Evolutionary conservation across 345 rosid species (phyloP).

Genomic region (Moricandia arvensis): DNA sequence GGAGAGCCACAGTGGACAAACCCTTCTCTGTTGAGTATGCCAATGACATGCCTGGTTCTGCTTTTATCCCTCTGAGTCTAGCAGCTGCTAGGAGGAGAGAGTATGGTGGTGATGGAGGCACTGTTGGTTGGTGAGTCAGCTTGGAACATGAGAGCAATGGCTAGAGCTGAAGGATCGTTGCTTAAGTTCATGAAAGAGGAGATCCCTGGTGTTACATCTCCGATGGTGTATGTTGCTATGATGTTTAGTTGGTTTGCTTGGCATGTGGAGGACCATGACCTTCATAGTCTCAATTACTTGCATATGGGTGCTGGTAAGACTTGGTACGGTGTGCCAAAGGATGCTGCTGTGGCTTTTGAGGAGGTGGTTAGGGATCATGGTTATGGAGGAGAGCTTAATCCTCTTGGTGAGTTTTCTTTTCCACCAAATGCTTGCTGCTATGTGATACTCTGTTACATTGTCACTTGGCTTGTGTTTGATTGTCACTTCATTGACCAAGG

Average conservation of each 20-base stretch:
- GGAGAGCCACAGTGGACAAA: conserved; percentile 93
- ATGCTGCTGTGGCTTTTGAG: conserved; percentile 91
- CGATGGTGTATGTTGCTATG: conserved; percentile 96
- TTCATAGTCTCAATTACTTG: conserved; percentile 96
- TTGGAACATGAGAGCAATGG: conserved; percentile 96
- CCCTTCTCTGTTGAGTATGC: conserved; percentile 98
- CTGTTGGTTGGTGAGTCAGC: conserved; percentile 81
- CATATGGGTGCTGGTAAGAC: conserved; percentile 96
- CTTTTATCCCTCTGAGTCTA: conserved; percentile 53
- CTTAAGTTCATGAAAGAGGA: conserved; percentile 96
- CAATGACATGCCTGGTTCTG: conserved; percentile 97
- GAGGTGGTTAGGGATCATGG: conserved; percentile 97
- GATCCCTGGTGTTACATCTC: conserved; percentile 95
- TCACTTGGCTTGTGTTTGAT: too few relatives aligned
- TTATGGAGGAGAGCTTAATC: conserved; percentile 89
- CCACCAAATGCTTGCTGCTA: not conserved
- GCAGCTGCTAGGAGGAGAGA: conserved; percentile 49
- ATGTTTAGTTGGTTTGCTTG: conserved; percentile 99
- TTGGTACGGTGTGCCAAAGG: conserved; percentile 97
- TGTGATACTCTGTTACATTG: not conserved
- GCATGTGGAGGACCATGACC: conserved; percentile 98
- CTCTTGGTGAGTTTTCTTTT: conserved; percentile 61
- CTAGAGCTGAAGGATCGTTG: conserved; percentile 87
- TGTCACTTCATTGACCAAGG: too few relatives aligned
- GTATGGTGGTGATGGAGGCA: conserved; percentile 57